Conservation (phyloP, 495 filamentous ascomycete genomes). For the Evernia prunastri region DNA sequence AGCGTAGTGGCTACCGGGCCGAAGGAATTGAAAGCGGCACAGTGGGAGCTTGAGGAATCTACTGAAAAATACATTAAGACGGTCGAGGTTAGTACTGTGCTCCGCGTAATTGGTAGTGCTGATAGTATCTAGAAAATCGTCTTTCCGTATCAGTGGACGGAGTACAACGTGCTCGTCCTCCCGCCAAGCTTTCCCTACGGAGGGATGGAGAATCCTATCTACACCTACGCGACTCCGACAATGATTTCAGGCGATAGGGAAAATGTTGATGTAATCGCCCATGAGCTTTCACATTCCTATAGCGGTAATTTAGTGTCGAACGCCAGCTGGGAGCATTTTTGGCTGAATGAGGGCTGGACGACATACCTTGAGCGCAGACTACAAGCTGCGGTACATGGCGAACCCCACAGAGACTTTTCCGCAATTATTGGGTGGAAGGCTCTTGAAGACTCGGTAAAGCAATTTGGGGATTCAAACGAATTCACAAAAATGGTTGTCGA, state of each 20-base stretch:
- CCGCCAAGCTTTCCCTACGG: constrained; percentile 84
- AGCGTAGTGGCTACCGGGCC: constrained; percentile 80
- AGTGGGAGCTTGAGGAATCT: constrained; percentile 84
- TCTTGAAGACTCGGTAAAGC: constrained; percentile 65
- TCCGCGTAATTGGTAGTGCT: not conserved
- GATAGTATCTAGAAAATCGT: constrained; percentile 51
- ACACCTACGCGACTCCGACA: constrained; percentile 14
- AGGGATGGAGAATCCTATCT: constrained; percentile 12
- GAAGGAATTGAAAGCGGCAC: constrained; percentile 72
- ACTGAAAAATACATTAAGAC: constrained; percentile 86
- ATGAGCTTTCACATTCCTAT: constrained; percentile 89
- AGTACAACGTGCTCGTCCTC: constrained; percentile 88
- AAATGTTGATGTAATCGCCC: constrained; percentile 94
- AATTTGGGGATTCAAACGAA: constrained; percentile 73
- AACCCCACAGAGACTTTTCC: constrained; percentile 82
- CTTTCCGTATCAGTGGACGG: constrained; percentile 84
- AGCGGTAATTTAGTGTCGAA: constrained; percentile 89
- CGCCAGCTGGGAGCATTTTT: constrained; percentile 94
- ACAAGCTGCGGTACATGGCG: constrained; percentile 52
- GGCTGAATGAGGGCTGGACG: constrained; percentile 96
- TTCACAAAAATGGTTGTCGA: constrained; percentile 87
- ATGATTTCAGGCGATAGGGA: constrained; percentile 56
- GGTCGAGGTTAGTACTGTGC: constrained; percentile 48
- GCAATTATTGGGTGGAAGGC: constrained; percentile 58
- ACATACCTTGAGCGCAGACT: constrained; percentile 83